Conservation (phyloP, 2,329 filamentous ascomycete genomes). For the Trichoderma sp. region DNA sequence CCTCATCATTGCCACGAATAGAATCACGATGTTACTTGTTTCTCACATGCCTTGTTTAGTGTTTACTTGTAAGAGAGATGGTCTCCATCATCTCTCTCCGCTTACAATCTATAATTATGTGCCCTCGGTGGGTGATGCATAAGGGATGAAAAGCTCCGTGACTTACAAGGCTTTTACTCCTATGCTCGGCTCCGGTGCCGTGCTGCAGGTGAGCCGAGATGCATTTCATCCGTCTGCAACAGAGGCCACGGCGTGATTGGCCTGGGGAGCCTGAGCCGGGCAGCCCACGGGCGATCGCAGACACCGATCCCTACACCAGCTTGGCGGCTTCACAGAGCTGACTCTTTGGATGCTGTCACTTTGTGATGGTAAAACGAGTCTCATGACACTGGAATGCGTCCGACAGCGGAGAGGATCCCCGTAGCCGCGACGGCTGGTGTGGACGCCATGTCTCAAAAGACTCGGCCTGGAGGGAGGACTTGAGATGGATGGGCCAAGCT, state of each 20-base stretch:
- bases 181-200: slow-evolving; percentile 11
- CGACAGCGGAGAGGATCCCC: slow-evolving; percentile 16
- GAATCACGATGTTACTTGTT: background rate
- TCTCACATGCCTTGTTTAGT: background rate
- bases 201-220: slow-evolving; percentile 20
- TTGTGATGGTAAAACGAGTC: background rate
- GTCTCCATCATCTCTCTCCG: background rate
- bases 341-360: too few relatives aligned
- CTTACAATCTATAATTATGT: background rate
- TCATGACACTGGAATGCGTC: slow-evolving; percentile 19
- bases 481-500: background rate
- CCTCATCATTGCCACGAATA: background rate
- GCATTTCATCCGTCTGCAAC: slow-evolving; percentile 14
- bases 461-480: background rate
- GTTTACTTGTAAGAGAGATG: background rate
- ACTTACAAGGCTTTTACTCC: background rate
- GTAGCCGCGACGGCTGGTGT: background rate
- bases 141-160: background rate
- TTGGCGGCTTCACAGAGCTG: background rate
- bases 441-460: background rate
- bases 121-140: background rate
- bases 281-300: background rate
- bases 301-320: background rate
- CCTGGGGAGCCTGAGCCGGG: background rate
- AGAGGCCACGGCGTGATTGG: background rate